phyloP scores from a whole-genome alignment of 1,139 yeast species.

The Meyerozyma guilliermondii region DNA sequence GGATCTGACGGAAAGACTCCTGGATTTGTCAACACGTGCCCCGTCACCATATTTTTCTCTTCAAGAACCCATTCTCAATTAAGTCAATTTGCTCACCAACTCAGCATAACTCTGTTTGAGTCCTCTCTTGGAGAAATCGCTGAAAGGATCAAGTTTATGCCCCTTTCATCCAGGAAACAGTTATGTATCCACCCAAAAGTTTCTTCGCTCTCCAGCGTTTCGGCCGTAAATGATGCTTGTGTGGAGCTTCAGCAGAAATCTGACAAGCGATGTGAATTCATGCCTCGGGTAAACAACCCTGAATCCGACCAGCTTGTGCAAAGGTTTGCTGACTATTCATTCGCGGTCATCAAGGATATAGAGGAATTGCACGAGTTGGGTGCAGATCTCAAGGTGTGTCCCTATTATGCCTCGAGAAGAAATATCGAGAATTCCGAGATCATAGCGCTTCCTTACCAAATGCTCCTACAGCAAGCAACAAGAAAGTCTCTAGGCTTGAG shows the following conservation, averaged over 20 bases:
- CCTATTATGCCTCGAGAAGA: constrained; percentile 71
- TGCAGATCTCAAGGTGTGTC: constrained; percentile 54
- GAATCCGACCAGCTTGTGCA: constrained; percentile 26
- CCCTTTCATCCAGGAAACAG: constrained; percentile 82
- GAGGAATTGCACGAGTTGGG: constrained; percentile 75
- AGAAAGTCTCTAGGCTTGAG: constrained; percentile 57
- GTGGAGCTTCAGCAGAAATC: constrained; percentile 55
- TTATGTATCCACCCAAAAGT: constrained; percentile 64
- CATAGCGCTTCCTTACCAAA: constrained; percentile 80
- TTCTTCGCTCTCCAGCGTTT: constrained; percentile 39
- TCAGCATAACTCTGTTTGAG: constrained; percentile 58
- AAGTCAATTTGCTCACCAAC: constrained; percentile 73
- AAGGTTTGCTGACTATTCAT: constrained; percentile 55
- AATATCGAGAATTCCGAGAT: constrained; percentile 62
- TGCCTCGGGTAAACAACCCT: constrained; percentile 31
- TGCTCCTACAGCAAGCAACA: constrained; percentile 61
- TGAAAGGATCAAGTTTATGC: constrained; percentile 51
- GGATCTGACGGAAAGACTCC: constrained; percentile 12
- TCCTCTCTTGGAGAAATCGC: constrained; percentile 45
- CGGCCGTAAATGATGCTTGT: constrained; percentile 80
- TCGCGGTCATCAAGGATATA: constrained; percentile 69
- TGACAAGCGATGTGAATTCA: constrained; percentile 44
- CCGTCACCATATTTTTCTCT: constrained; percentile 53
- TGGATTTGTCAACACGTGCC: constrained; percentile 27
- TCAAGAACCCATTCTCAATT: constrained; percentile 93